These are phyloP conservation scores for Plenodomus lindquistii DNA, from an alignment of 2,329 filamentous ascomycete species.

Conservation along the genomic window DNA sequence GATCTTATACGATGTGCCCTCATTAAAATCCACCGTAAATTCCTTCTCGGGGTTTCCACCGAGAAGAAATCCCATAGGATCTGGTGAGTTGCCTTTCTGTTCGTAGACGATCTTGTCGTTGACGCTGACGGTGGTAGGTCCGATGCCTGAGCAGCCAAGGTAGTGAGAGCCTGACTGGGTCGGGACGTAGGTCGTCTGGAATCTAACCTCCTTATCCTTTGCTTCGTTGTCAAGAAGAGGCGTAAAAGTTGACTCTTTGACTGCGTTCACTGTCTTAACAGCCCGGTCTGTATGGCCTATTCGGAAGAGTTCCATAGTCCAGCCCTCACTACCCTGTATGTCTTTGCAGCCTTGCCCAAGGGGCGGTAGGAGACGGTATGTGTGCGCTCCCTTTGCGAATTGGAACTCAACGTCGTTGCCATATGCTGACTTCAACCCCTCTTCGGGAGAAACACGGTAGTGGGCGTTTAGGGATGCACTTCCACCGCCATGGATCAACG, in stretches of 20 bases:
- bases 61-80: conserved; percentile 68
- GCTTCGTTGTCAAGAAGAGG: conserved; percentile 27
- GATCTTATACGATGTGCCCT: conserved; percentile 63
- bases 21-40: conserved; percentile 60
- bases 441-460: conserved; percentile 32
- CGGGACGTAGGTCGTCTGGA: conserved; percentile 31
- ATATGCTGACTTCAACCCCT: conserved; percentile 31
- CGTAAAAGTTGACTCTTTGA: conserved; percentile 31
- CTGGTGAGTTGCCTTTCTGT: conserved; percentile 55
- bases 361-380: conserved; percentile 39
- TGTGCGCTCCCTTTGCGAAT: conserved; percentile 39
- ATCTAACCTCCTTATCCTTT: conserved; percentile 28
- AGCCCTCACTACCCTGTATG: conserved; percentile 32
- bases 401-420: conserved; percentile 36
- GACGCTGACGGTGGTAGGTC: conserved; percentile 34
- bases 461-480: conserved; percentile 34
- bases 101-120: conserved; percentile 34
- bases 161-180: conserved; percentile 35
- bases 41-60: conserved; percentile 66
- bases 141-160: conserved; percentile 40
- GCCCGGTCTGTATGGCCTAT: conserved; percentile 26
- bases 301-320: conserved; percentile 36
- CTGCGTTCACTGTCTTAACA: conserved; percentile 22
- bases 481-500: conserved; percentile 40
- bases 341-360: conserved; percentile 32